Base-by-base conservation (phyloP, 2,329 filamentous ascomycete species). In the Aspergillus sp. region DNA sequence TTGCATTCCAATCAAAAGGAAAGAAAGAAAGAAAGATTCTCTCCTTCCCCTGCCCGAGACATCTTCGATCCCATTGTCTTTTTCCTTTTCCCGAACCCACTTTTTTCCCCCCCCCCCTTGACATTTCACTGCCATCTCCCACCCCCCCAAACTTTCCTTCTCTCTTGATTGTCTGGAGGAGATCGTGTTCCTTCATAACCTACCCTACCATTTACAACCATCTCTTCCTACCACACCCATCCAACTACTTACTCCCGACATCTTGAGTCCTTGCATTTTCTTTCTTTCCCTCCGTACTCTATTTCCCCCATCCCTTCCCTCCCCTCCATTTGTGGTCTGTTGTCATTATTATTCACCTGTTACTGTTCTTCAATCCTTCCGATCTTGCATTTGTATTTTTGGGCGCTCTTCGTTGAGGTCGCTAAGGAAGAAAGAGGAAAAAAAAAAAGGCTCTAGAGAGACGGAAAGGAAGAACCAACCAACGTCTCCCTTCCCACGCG, bases 401-500 rank as follows among this genome's bases (percentile, higher is more conserved):
- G 23, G 19, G 43, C 56, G 38, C 51, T 25, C n/a, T 32, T 45
- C 19, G 28, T 43, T 47, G 23, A 15, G 39, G 19, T 38, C 50
- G 30, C 50, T 51, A 45, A 38, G 32, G 45, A 48, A 61, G 48
- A 49, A 28, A 28, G 6, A 8, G 23, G 21, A 7, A 23, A 55
- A 58, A 13, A 45, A 12, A 21, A 21, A 36, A 32, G 48, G 45
- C 41, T 36, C 38, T 43, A 47, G 49, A 49, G 36, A 36, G 41
- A 39, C 50, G 32, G 36, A 41, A 58, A 49, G 39, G 59, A 52
- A 57, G 53, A 48, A 51, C 49, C 39, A 56, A 48, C 55, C 61
- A 57, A 39, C 49, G 49, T 57, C 63, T 57, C 61, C 61, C 62
- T 63, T 69, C 67, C 72, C 72, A 74, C 72, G 72, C 71, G 67